Conservation (phyloP, 768 basidiomycete genomes). For the Pisolithus microcarpus region DNA sequence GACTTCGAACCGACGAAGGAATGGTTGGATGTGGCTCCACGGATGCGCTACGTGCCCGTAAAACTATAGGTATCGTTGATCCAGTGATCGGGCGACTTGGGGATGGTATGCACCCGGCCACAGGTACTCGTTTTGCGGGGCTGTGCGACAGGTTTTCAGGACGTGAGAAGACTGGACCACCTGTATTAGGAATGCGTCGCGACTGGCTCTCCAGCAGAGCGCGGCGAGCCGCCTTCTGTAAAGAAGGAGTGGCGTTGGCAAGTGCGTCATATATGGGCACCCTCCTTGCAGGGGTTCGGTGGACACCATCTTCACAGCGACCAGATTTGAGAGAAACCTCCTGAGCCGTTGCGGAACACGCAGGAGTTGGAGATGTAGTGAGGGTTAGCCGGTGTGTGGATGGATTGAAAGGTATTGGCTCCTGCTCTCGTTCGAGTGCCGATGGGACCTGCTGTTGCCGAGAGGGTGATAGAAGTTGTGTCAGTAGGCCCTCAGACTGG, state of each 20-base stretch:
- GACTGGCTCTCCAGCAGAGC: constrained; percentile 18
- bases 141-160: constrained; percentile 32
- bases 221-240: constrained; percentile 37
- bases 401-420: constrained; percentile 19
- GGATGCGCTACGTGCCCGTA: constrained; percentile 27
- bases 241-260: constrained; percentile 42
- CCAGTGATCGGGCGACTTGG: constrained; percentile 20
- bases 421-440: constrained; percentile 1
- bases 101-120: constrained; percentile 21
- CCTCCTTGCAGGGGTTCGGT: constrained; percentile 57
- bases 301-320: constrained; percentile 30
- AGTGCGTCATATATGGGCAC: constrained; percentile 51
- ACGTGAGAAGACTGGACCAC: constrained; percentile 35
- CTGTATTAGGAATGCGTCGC: constrained; percentile 9
- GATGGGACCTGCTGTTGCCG: constrained; percentile 6
- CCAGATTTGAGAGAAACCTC: constrained; percentile 29
- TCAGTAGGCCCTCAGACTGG: constrained; percentile 39
- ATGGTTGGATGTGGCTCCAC: constrained; percentile 26
- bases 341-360: constrained; percentile 11
- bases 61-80: constrained; percentile 14
- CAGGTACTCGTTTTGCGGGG: constrained; percentile 28
- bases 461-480: constrained; percentile 29
- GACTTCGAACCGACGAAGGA: constrained; percentile 16
- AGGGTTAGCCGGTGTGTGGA: constrained; percentile 9
- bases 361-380: constrained; percentile 20